Percentiles rank a stretch among this genome's conserved stretches.
Evolutionary conservation across 768 basidiomycete genomes (phyloP).

Genomic region (Galerina sulciceps): DNA sequence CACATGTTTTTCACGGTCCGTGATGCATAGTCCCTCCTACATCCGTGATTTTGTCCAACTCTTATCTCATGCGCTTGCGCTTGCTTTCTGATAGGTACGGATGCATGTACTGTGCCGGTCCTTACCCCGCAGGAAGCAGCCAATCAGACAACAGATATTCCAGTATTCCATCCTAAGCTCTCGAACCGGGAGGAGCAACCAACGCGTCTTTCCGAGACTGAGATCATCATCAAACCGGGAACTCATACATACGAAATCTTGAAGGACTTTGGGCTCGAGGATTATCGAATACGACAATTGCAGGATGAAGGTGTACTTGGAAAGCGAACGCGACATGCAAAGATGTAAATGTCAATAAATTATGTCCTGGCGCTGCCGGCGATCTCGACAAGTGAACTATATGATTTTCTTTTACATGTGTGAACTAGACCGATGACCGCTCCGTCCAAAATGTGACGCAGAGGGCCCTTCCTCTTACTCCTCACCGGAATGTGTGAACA

Average conservation of each 20-base stretch:
- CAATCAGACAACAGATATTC: constrained; percentile 43
- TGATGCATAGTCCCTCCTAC: constrained; percentile 5
- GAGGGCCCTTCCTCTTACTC: too few species aligned
- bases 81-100: constrained; percentile 51
- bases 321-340: constrained; percentile 24
- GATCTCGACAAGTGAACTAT: too few species aligned
- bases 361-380: too few species aligned
- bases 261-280: constrained; percentile 51
- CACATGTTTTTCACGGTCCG: constrained; percentile 65
- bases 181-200: constrained; percentile 4
- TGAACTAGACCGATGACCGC: too few species aligned
- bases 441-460: too few species aligned
- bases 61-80: neutral
- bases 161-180: constrained; percentile 58
- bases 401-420: too few species aligned
- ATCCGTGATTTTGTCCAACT: neutral
- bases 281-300: constrained; percentile 42
- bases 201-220: neutral
- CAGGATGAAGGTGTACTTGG: constrained; percentile 52
- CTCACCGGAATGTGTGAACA: too few species aligned
- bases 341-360: constrained; percentile 8
- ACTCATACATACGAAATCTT: constrained; percentile 59
- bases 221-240: constrained; percentile 45
- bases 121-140: constrained; percentile 67
- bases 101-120: constrained; percentile 75